Base-by-base conservation (phyloP, 352 stramenopile genomes). In the Aphanomyces invadans region DNA sequence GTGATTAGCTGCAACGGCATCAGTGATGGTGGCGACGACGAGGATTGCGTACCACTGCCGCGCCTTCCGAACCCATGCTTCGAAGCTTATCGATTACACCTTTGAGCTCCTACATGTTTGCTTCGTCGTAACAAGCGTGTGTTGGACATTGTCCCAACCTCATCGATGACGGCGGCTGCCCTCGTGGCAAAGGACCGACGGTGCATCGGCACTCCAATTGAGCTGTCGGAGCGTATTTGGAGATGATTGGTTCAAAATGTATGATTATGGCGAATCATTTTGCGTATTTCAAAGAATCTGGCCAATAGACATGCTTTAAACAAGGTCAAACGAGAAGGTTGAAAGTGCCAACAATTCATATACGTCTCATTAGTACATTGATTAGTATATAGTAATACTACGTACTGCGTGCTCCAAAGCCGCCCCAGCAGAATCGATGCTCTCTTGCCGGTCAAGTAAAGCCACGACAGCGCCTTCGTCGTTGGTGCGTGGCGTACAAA, bases 141-240 rank as follows among this genome's bases (percentile, higher is more conserved):
- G 38, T 28, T 2, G 54, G 10, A 23, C 3, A 33, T 45, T 26
- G 29, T 39, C n/a, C n/a, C n/a, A n/a, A 67, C 60, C 11, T 36
- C 49, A 44, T 67, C 60, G 32, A 67, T 67, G 49, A 51, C 29
- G 49, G 45, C 38, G 10, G 49, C 26, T 12, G 60, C n/a, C 19
- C 60, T 39, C 21, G 39, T 25, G 7, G 60, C 42, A 11, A 67
- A 32, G 21, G 25, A 31, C 25, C 60, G 60, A 29, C 60, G 60
- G 42, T 46, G 25, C 60, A 67, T 15, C 36, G 15, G 36, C 36
- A 42, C 36, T 42, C 36, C 36, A 42, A 42, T 42, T 42, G 36
- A 15, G 36, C 36, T 42, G 7, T 7, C 15, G 7, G 36, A 7
- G 15, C 36, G n/a, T n/a, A n/a, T n/a, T n/a, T n/a, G n/a, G n/a